Evolutionary conservation across 208 protist genomes (phyloP).

Genomic region (Wallacemonas collosoma): DNA sequence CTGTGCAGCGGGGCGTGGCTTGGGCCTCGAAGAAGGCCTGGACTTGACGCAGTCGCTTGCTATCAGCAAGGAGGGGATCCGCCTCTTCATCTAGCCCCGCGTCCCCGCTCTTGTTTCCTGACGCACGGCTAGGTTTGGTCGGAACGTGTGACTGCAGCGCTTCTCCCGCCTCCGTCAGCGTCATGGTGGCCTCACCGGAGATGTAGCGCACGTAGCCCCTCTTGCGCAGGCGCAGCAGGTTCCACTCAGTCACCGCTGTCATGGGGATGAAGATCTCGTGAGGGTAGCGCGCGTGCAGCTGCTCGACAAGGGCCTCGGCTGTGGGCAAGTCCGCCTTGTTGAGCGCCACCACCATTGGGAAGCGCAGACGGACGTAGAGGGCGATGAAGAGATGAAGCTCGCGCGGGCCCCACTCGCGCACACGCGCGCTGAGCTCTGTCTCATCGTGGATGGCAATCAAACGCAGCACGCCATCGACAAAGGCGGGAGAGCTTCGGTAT

Average conservation of each 20-base stretch:
- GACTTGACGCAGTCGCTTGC: constrained; percentile 32
- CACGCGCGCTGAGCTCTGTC: constrained; percentile 26
- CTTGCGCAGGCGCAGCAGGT: constrained; percentile 67
- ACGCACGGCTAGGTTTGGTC: background rate
- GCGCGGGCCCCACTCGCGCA: constrained; percentile 58
- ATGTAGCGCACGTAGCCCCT: constrained; percentile 61
- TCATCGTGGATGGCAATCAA: constrained; percentile 55
- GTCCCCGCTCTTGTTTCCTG: background rate
- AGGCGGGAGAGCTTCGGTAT: constrained; percentile 78
- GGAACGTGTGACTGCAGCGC: background rate
- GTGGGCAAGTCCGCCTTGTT: constrained; percentile 91
- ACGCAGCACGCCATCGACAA: constrained; percentile 74
- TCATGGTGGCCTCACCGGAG: constrained; percentile 39
- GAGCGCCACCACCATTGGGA: constrained; percentile 90
- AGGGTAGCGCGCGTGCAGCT: constrained; percentile 63
- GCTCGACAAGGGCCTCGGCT: constrained; percentile 36
- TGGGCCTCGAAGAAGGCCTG: constrained; percentile 35
- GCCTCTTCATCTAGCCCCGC: background rate
- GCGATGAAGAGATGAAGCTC: constrained; percentile 92
- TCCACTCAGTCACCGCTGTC: constrained; percentile 76
- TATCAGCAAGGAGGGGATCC: constrained; percentile 22
- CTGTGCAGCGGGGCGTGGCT: background rate
- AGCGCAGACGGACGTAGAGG: constrained; percentile 87
- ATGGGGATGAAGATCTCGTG: constrained; percentile 78
- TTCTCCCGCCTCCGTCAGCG: background rate